Base-by-base conservation (phyloP, 148 eudicot species). In the Chenopodium quinoa region DNA sequence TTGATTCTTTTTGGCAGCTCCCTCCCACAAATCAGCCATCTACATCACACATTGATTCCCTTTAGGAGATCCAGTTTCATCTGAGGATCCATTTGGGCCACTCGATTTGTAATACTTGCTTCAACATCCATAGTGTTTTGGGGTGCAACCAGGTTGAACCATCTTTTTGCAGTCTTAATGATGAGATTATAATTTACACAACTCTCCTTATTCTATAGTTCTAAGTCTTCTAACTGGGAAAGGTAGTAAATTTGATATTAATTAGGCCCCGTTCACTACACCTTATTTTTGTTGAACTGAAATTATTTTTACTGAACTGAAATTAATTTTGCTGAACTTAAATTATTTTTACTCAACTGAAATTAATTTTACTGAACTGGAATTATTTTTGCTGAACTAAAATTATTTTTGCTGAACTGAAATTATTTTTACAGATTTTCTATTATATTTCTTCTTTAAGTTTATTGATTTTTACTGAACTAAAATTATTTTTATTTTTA, bases 1-100 rank as follows among this genome's bases (percentile, higher is more conserved):
- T 97, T 0, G 98, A 96, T 83, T 86, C 93, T 0, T 96, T 93
- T 78, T 96, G 99, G 99, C 88, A 90, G 77, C 79, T 89, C 72
- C 97, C 97, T 1, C 83, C 66, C 46, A 73, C 81, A 86, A 78
- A 65, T 83, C 25, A 23, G 25, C 25, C 25, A 23, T 23, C 25
- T 23, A 23, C 25, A 23, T 23, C 92, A 25, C 80, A 75, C 29
- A 13, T 89, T 22, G 84, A 72, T 52, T 22, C 91, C 32, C 1
- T 86, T 54, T 85, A 4, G 88, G 86, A 37, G 92, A 90, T 79
- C 73, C 91, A 29, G 86, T 88, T 29, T 84, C 90, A 5, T 87
- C 87, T 40, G 92, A 85, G 73, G 84, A 84, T 66, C 58, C 78
- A 27, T 88, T 87, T 77, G 91, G 94, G 44, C 85, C 89, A 32